Evolutionary conservation across 2,329 filamentous ascomycete genomes (phyloP), one percentile per base, ranked within the genome.

Genomic region (Magnaporthiopsis rhizophila): DNA sequence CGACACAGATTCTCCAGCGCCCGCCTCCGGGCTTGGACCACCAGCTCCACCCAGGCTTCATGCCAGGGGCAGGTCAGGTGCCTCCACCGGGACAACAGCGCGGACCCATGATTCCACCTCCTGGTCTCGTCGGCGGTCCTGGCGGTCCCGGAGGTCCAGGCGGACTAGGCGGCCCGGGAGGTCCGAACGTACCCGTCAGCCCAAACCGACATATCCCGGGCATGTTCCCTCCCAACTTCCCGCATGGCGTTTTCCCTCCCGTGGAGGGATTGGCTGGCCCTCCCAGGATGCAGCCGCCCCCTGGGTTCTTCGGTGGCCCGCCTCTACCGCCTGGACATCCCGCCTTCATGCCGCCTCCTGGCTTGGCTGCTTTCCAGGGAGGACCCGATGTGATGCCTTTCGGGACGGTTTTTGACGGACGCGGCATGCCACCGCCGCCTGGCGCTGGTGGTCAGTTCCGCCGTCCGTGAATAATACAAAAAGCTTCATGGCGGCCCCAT

Each of bases 1-100:
- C 84, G 5, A 87, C 85, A 4, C 86, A 88, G 71, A 88, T 89
- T 63, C 74, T 89, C 28, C 86, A 88, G 73, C 83, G 86, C 7
- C 85, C 84, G n/a, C 82, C 80, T 0, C 83, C 84, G 2, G 86
- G 86, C 9, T 75, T 89, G 57, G 85, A 80, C 24, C 74, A 87
- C 59, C 82, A 84, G 69, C 82, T 88, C 76, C 83, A 81, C 24
- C 83, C 80, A 24, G 80, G 75, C 65, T 86, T 83, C 78, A 80
- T 85, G 76, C 78, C 77, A 57, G 75, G 72, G 61, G 74, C 72
- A 62, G 78, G 75, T 28, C 79, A 81, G 66, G 78, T 78, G 56
- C 72, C 74, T 26, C 73, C 73, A 58, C 71, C 73, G 64, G 73
- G 68, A 59, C 75, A 74, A 64, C 74, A 71, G 45, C 68, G 71